Evolutionary conservation across 164 flowering plant genomes (phyloP), one percentile per base, ranked within the genome.

Genomic region (Houttuynia cordata): DNA sequence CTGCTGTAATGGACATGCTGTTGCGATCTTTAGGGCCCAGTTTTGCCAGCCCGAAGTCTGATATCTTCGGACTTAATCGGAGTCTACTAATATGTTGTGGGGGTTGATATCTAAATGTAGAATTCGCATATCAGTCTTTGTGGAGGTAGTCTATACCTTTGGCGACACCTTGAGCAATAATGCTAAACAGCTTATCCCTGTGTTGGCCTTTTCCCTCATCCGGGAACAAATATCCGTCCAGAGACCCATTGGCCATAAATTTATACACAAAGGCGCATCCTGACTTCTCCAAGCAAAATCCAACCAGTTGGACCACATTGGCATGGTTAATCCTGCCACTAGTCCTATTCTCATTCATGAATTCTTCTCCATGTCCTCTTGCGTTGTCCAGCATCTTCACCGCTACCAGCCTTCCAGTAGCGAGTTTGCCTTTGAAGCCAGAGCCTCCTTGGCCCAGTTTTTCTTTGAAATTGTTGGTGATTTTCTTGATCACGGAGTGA

Each of bases 51-150:
- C 71, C 71, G 25, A 63, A 68, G 52, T 68, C 63, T 4, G 67
- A 68, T 9, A 63, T 45, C 58, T 68, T 68, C 12, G 71, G 71
- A 41, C 10, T 24, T 42, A 63, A 42, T 52, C 25, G 12, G 49
- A 17, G 23, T 68, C 67, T 7, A 60, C 25, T 10, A 66, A 34
- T 40, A 66, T 66, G 34, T 66, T 66, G 53, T 66, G 54, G 9
- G 68, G 66, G 14, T 68, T 68, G 61, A 68, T 68, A 42, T 68
- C 63, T 47, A 68, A 58, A 30, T 68, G 71, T 17, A 63, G 58
- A n/a, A 59, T 63, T 13, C 60, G 6, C 49, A 49, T 51, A 24
- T 59, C 57, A 68, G 8, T 60, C 71, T 24, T 42, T 40, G 53
- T 59, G 63, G 42, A 60, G 20, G 17, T 59, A 59, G 21, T 66